These are phyloP conservation scores for Monosporozyma unispora DNA, from an alignment of 805 yeast genomes.

Conservation along the genomic window DNA sequence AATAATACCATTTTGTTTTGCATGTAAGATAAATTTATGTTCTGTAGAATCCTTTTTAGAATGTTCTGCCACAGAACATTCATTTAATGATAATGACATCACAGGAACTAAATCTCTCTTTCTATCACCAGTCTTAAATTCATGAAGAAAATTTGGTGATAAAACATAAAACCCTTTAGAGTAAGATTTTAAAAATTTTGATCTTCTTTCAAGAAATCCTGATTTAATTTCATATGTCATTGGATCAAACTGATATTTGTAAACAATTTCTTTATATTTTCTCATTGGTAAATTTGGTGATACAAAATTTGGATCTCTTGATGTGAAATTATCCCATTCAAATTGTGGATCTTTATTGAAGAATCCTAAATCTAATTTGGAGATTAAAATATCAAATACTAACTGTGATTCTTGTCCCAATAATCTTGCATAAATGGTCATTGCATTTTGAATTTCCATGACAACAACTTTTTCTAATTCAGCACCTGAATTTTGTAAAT, in stretches of 20 bases:
- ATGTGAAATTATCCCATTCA: slow-evolving; percentile 84
- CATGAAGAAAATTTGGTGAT: slow-evolving; percentile 83
- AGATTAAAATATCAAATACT: slow-evolving; percentile 55
- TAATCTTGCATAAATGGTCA: slow-evolving; percentile 61
- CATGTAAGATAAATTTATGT: slow-evolving; percentile 71
- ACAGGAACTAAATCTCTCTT: slow-evolving; percentile 74
- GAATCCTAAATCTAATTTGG: slow-evolving; percentile 59
- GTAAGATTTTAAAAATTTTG: slow-evolving; percentile 87
- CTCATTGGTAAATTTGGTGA: slow-evolving; percentile 55
- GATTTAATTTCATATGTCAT: slow-evolving; percentile 60
- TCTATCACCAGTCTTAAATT: slow-evolving; percentile 76
- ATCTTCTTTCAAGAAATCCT: slow-evolving; percentile 79
- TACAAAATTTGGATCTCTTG: slow-evolving; percentile 63
- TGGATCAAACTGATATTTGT: slow-evolving; percentile 62
- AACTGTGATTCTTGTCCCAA: slow-evolving; percentile 67
- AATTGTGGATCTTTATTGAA: slow-evolving; percentile 66
- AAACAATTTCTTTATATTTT: slow-evolving; percentile 49
- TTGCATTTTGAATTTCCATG: slow-evolving; percentile 74
- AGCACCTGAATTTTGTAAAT: slow-evolving; percentile 78
- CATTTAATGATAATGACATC: slow-evolving; percentile 70
- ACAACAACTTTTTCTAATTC: slow-evolving; percentile 85
- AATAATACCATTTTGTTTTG: slow-evolving; percentile 66
- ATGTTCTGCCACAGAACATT: slow-evolving; percentile 77
- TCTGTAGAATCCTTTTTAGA: slow-evolving; percentile 50
- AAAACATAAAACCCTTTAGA: slow-evolving; percentile 85